Evolutionary conservation across 371 early-diverging fungal genomes (phyloP).

Genomic region (Rhizopus sp.): DNA sequence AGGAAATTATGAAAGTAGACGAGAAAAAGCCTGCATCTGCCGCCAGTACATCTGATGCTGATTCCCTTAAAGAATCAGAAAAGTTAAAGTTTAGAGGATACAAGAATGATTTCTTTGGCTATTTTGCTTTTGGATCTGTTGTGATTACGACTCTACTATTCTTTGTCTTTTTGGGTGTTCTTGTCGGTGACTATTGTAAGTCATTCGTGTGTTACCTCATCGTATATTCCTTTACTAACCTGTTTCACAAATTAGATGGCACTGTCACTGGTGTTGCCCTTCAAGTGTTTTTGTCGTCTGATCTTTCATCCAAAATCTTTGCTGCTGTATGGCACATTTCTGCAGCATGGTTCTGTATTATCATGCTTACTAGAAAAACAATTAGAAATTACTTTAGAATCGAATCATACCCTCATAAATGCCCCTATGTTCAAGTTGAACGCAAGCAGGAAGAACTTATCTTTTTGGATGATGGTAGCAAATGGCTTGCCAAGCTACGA

Average conservation of each 20-base stretch:
- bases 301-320: slow-evolving; percentile 60
- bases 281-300: slow-evolving; percentile 53
- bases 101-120: slow-evolving; percentile 57
- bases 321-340: slow-evolving; percentile 68
- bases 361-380: slow-evolving; percentile 43
- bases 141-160: slow-evolving; percentile 59
- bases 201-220: neutral
- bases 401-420: slow-evolving; percentile 46
- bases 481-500: slow-evolving; percentile 34
- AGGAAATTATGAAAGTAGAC: slow-evolving; percentile 5
- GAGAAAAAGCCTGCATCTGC: slow-evolving; percentile 11
- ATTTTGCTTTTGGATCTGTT: slow-evolving; percentile 52
- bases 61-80: slow-evolving; percentile 43
- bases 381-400: slow-evolving; percentile 66
- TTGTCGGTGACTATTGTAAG: slow-evolving; percentile 77
- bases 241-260: slow-evolving; percentile 33
- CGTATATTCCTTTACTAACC: neutral
- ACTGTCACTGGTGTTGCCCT: slow-evolving; percentile 36
- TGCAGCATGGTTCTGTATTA: slow-evolving; percentile 59
- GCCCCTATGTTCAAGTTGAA: slow-evolving; percentile 63
- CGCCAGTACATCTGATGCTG: slow-evolving; percentile 17
- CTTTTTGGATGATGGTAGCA: slow-evolving; percentile 51
- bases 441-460: slow-evolving; percentile 55
- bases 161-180: slow-evolving; percentile 64
- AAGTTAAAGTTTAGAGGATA: slow-evolving; percentile 67